Evolutionary conservation across 2,329 filamentous ascomycete species (phyloP).

Genomic region (Fusarium pseudocircinatum): DNA sequence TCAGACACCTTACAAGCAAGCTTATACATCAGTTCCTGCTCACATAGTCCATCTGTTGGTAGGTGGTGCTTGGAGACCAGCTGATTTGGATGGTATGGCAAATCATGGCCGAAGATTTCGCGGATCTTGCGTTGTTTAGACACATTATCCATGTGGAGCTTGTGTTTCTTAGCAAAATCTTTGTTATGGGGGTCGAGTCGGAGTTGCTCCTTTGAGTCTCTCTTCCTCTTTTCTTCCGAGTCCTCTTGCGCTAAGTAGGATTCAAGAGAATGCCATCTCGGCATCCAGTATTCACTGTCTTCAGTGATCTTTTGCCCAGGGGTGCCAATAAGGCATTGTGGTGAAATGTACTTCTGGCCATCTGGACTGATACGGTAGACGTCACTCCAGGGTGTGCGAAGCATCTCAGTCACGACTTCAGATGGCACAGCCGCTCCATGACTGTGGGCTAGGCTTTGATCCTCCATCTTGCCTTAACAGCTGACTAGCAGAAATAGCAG

Average conservation of each 20-base stretch:
- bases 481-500: background rate
- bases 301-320: constrained; percentile 46
- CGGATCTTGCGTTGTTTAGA: constrained; percentile 48
- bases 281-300: constrained; percentile 44
- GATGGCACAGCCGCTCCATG: background rate
- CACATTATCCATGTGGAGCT: constrained; percentile 46
- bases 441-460: background rate
- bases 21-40: constrained; percentile 49
- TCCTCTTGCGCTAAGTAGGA: constrained; percentile 42
- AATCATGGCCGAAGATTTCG: constrained; percentile 46
- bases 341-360: constrained; percentile 38
- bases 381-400: constrained; percentile 19
- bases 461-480: background rate
- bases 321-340: constrained; percentile 38
- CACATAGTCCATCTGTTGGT: constrained; percentile 46
- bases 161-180: constrained; percentile 13
- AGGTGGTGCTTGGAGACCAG: constrained; percentile 48
- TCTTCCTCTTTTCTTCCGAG: constrained; percentile 22
- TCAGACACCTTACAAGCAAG: constrained; percentile 49
- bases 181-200: constrained; percentile 8
- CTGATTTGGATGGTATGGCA: constrained; percentile 51
- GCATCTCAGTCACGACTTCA: background rate
- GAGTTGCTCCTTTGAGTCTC: constrained; percentile 16
- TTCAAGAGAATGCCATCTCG: constrained; percentile 45
- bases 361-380: constrained; percentile 38